Evolutionary conservation across 2,329 filamentous ascomycete genomes (phyloP), one percentile per base, ranked within the genome.

Genomic region (Pseudophaeomoniella oleicola): DNA sequence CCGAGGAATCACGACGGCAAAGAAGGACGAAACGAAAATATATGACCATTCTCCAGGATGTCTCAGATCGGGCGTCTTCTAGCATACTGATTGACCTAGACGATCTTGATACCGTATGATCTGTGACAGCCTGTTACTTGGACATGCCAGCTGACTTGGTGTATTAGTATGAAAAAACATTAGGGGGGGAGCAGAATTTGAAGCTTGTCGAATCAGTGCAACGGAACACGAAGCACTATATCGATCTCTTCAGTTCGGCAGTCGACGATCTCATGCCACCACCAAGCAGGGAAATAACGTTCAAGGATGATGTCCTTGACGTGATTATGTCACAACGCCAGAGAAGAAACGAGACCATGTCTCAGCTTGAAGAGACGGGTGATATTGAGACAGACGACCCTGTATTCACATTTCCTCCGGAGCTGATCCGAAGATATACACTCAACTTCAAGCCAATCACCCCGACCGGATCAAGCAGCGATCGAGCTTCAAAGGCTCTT

Each of bases 271-370:
- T 83, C 37, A 76, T 98, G 71, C 90, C 90, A 1, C 67, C 72
- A 43, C 80, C 87, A 30, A 81, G 74, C 11, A 69, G 68, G 37
- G 85, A 94, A 45, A 71, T 88, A 46, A 87, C 73, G 73, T 96
- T 94, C 70, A 96, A 96, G 58, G 87, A 94, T 52, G 90, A 98
- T 59, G 87, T 96, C 6, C 71, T 98, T 31, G 90, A 98, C 59
- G 84, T 98, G 18, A 80, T 98, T 51, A 92, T 94, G 81, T 83
- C 85, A 30, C 84, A 93, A 54, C 79, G 90, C 48, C 78, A 83
- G 49, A 80, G 78, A 50, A 77, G 86, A 48, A 96, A 98, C 56
- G 81, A 84, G 46, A 78, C 79, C 31, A 69, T 92, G 42, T 62
- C 69, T 14, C 69, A 76, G 46, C 69, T 71, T n/a, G 72, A 76